Evolutionary conservation across 441 rosid species (phyloP), one percentile per base, ranked within the genome.

Genomic region (Pelargonium citronellum): DNA sequence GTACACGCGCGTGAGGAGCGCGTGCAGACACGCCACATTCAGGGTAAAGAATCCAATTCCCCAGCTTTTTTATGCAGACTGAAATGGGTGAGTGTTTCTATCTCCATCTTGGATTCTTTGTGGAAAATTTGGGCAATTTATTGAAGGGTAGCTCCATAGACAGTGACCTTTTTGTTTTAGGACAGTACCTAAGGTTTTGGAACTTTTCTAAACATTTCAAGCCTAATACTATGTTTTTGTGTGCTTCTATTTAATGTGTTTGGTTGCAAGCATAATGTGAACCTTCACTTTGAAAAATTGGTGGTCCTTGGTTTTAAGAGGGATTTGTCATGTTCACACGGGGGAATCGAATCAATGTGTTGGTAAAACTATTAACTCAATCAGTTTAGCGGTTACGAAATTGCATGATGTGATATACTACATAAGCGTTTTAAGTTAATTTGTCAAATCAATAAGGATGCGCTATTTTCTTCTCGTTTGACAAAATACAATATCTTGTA

Each of bases 31-130:
- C 41, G 7, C 7, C 8, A 22, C 19, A 57, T 19, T 17, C 12
- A 19, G 2, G 17, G 61, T 55, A 55, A 10, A 57, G 63, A 57
- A 57, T 57, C 63, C 27, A 57, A 57, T 57, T 57, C 63, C 63
- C 20, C 11, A 57, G 12, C 27, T 19, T 44, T 44, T 44, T 11
- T 44, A 8, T 44, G 13, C 13, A 44, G 4, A 9, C 49, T 8
- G 8, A 44, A 44, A 44, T 44, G 49, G 61, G 8, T 7, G 61
- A 15, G 20, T 55, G 27, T 24, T 57, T 57, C 63, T 9, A 57
- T 37, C 49, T 44, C 13, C 13, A 8, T 44, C 11, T 44, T 44
- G 49, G 49, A 44, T 10, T 44, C 49, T 44, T 44, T 8, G 49
- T 10, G 27, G 17, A 19, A 57, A 57, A 7, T 44, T 44, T 44